A percentile compares a stretch with the other conserved stretches of the same genome.
These are phyloP conservation scores for Emiliania huxleyi DNA, from an alignment of 78 protist species.

Conservation along the genomic window DNA sequence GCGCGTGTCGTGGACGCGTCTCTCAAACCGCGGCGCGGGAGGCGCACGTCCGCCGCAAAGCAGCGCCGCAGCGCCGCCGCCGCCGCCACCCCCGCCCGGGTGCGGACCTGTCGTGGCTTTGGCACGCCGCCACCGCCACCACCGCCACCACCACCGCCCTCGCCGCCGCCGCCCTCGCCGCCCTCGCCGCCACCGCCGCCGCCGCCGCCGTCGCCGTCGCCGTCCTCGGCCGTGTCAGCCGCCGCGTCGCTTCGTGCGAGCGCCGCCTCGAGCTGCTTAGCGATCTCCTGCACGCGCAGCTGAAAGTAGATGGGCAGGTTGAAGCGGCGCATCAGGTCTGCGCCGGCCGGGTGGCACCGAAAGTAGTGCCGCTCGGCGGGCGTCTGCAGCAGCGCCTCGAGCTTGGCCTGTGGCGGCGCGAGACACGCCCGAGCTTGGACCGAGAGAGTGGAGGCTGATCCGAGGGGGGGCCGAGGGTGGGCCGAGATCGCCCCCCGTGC, in stretches of 20 bases:
- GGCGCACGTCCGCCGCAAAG: background rate
- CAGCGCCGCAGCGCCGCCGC: background rate
- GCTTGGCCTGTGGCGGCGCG: background rate
- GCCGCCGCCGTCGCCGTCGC: too few species aligned
- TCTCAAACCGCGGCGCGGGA: too few species aligned
- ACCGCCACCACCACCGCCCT: too few species aligned
- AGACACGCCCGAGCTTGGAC: too few species aligned
- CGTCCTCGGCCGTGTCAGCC: too few species aligned
- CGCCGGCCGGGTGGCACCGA: background rate
- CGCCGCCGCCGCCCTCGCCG: too few species aligned
- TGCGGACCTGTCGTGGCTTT: too few species aligned
- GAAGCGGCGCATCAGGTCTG: background rate
- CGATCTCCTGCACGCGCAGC: background rate
- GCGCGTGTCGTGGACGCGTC: too few species aligned
- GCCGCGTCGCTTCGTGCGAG: too few species aligned
- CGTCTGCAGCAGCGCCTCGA: background rate
- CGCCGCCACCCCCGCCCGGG: background rate
- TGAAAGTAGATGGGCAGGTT: constrained; percentile 1
- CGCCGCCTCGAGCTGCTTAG: background rate
- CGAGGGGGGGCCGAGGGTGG: background rate
- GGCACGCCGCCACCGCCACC: too few species aligned
- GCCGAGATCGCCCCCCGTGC: background rate
- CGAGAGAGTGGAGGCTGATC: too few species aligned
- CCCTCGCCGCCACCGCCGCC: too few species aligned
- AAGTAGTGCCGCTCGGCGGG: background rate